A percentile compares a stretch with the other conserved stretches of the same genome.
These are phyloP conservation scores for Vickermania spadyakhi DNA, from an alignment of 208 protist genomes.

Conservation along the genomic window DNA sequence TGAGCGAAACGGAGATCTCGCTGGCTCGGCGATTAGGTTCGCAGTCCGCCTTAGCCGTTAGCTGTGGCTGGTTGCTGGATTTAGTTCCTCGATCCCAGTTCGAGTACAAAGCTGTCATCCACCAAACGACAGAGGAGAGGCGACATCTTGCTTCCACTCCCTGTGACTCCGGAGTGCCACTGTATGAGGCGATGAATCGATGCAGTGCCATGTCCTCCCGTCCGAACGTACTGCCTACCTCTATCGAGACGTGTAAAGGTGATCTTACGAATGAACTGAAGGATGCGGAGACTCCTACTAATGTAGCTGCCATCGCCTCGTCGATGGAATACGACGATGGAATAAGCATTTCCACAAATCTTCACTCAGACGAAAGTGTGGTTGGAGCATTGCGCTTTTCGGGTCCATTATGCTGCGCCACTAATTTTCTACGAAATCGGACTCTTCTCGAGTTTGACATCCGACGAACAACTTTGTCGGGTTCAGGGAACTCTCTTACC, in stretches of 20 bases:
- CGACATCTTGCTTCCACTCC: too few relatives aligned
- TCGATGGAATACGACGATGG: not conserved
- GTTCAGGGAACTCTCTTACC: not conserved
- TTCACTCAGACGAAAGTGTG: not conserved
- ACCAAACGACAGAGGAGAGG: too few relatives aligned
- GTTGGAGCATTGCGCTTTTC: not conserved
- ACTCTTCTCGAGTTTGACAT: not conserved
- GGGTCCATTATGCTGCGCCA: not conserved
- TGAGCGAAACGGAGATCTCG: constrained; percentile 40
- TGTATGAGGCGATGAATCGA: too few relatives aligned
- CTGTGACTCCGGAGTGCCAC: too few relatives aligned
- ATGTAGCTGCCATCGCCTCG: not conserved
- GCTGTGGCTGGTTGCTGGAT: constrained; percentile 70
- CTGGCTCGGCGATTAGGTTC: constrained; percentile 23
- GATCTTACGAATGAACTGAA: too few relatives aligned
- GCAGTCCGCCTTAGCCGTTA: constrained; percentile 55
- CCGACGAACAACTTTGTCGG: not conserved
- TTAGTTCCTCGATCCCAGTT: constrained; percentile 18
- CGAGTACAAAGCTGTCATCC: constrained; percentile 40
- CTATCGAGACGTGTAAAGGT: too few relatives aligned
- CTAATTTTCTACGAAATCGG: not conserved
- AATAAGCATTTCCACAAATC: not conserved
- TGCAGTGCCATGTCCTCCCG: too few relatives aligned
- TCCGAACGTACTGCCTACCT: too few relatives aligned
- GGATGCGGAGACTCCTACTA: constrained; percentile 11